Evolutionary conservation across 148 eudicot species (phyloP).

Genomic region (Vaccinium darrowii): DNA sequence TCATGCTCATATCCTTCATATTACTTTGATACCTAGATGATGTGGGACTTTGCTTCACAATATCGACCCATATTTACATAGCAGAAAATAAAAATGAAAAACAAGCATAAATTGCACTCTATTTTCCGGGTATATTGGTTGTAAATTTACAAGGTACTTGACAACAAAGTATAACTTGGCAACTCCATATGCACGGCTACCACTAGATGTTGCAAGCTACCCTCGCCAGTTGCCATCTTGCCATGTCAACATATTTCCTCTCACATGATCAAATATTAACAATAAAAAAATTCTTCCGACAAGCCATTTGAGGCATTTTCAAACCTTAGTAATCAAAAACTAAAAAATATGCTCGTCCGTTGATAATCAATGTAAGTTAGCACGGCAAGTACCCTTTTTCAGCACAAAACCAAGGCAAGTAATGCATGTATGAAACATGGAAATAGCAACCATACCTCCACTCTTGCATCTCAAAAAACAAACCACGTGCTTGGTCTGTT

Average conservation of each 20-base stretch:
- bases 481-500: slow-evolving; percentile 91
- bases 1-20: no score
- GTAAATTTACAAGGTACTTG: neutral
- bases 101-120: neutral
- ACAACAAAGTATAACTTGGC: neutral
- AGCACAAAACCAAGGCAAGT: neutral
- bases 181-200: neutral
- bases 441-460: slow-evolving; percentile 58
- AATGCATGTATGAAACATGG: neutral
- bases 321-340: neutral
- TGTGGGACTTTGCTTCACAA: no score
- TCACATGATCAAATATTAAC: neutral
- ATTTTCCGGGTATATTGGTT: neutral
- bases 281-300: neutral
- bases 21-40: no score
- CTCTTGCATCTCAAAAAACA: slow-evolving; percentile 97
- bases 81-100: neutral
- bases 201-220: neutral
- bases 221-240: neutral
- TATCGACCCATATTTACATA: neutral
- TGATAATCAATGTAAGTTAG: neutral
- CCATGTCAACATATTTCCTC: neutral
- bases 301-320: neutral
- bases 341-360: neutral
- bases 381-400: neutral